Percentiles rank a stretch among this genome's conserved stretches.
Evolutionary conservation across 192 early-diverging fungal genomes (phyloP).

Genomic region (Phlyctochytrium planicorne): DNA sequence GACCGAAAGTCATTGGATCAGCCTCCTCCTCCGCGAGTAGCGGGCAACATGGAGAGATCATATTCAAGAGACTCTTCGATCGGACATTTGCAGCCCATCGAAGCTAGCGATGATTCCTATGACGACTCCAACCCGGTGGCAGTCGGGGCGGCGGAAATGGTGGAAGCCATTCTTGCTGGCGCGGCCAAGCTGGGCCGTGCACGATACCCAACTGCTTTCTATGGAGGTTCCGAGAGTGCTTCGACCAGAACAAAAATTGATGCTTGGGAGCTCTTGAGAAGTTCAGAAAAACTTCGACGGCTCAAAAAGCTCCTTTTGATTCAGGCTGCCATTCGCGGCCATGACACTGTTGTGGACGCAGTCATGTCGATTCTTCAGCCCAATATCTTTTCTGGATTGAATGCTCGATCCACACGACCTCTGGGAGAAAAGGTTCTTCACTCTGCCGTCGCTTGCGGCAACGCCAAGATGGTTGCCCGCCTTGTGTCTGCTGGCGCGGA

Average conservation of each 20-base stretch:
- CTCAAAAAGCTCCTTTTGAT: slow-evolving; percentile 41
- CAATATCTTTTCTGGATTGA: neutral
- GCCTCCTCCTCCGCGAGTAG: too few species aligned
- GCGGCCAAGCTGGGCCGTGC: slow-evolving; percentile 12
- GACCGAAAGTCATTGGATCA: neutral
- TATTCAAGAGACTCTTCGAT: too few species aligned
- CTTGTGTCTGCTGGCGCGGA: slow-evolving; percentile 20
- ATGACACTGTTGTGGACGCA: slow-evolving; percentile 34
- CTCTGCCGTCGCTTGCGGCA: slow-evolving; percentile 7
- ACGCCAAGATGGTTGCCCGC: slow-evolving; percentile 22
- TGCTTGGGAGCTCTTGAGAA: slow-evolving; percentile 11
- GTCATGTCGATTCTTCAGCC: slow-evolving; percentile 21
- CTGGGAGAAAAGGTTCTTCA: slow-evolving; percentile 11
- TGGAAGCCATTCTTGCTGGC: slow-evolving; percentile 25
- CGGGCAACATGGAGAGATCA: too few species aligned
- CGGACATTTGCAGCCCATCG: neutral
- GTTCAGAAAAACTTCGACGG: slow-evolving; percentile 7
- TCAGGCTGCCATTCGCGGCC: slow-evolving; percentile 59
- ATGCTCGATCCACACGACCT: neutral
- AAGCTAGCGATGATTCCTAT: slow-evolving; percentile 4
- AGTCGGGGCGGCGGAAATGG: slow-evolving; percentile 13
- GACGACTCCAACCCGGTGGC: slow-evolving; percentile 10
- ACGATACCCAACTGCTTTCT: slow-evolving; percentile 17
- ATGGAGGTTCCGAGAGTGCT: slow-evolving; percentile 14
- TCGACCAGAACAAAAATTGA: slow-evolving; percentile 16